Evolutionary conservation across 2,329 filamentous ascomycete species (phyloP).

Genomic region (Ascochyta fabae): DNA sequence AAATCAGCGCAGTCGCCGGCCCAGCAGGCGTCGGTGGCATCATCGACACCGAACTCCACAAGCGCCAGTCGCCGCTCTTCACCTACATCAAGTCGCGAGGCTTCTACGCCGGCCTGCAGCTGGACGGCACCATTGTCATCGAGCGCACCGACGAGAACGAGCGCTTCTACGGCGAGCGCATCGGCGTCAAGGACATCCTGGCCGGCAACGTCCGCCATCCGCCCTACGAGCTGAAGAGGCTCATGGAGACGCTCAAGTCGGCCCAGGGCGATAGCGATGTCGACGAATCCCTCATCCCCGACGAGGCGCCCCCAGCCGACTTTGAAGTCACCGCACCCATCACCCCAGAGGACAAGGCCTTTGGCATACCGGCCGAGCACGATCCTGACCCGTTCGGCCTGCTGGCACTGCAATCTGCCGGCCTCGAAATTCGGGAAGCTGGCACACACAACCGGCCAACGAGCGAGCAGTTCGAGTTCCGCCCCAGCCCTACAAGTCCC

Average conservation of each 20-base stretch:
- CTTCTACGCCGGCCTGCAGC: slow-evolving; percentile 83
- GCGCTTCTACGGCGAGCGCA: slow-evolving; percentile 76
- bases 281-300: slow-evolving; percentile 70
- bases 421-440: slow-evolving; percentile 89
- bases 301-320: slow-evolving; percentile 79
- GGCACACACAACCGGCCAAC: slow-evolving; percentile 75
- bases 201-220: slow-evolving; percentile 64
- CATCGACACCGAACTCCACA: slow-evolving; percentile 72
- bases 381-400: slow-evolving; percentile 95
- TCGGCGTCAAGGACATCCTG: slow-evolving; percentile 68
- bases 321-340: slow-evolving; percentile 59
- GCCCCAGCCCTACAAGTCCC: slow-evolving; percentile 77
- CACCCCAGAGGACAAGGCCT: slow-evolving; percentile 54
- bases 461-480: slow-evolving; percentile 83
- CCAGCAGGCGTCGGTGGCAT: slow-evolving; percentile 79
- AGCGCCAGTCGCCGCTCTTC: slow-evolving; percentile 74
- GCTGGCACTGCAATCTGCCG: slow-evolving; percentile 86
- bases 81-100: slow-evolving; percentile 90
- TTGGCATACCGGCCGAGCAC: slow-evolving; percentile 78
- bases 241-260: slow-evolving; percentile 85
- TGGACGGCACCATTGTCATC: slow-evolving; percentile 86
- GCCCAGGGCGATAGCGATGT: slow-evolving; percentile 83
- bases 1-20: slow-evolving; percentile 77
- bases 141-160: slow-evolving; percentile 89
- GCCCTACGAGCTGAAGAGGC: slow-evolving; percentile 62